Percentiles rank a stretch among this genome's conserved stretches.
Conservation (phyloP, 352 stramenopile genomes). For the Phytophthora chlamydospora region DNA sequence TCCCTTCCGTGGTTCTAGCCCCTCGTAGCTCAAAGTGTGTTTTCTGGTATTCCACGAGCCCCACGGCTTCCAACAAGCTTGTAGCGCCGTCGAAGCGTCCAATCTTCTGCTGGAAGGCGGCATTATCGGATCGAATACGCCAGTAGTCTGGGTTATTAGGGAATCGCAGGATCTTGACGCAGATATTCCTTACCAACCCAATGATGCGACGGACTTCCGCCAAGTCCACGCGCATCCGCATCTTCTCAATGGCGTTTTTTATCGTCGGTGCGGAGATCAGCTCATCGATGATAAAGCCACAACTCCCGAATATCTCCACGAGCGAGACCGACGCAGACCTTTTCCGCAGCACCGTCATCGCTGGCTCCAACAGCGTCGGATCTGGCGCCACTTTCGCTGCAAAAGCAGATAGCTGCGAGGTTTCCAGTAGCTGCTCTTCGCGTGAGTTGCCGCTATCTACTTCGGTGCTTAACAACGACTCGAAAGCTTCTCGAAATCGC, state of each 20-base stretch:
- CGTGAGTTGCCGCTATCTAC: not conserved
- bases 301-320: conserved; percentile 63
- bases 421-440: conserved; percentile 33
- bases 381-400: conserved; percentile 49
- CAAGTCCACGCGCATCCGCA: conserved; percentile 57
- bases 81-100: conserved; percentile 66
- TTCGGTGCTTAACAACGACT: conserved; percentile 41
- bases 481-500: conserved; percentile 68
- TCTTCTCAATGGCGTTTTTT: conserved; percentile 57
- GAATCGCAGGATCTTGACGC: conserved; percentile 71
- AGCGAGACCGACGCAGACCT: conserved; percentile 58
- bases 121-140: conserved; percentile 59
- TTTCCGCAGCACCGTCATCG: conserved; percentile 48
- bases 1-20: conserved; percentile 45
- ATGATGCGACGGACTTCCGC: conserved; percentile 63
- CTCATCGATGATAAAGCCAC: conserved; percentile 75
- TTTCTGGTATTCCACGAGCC: conserved; percentile 62
- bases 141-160: conserved; percentile 80
- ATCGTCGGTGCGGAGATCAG: conserved; percentile 59
- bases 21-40: conserved; percentile 64
- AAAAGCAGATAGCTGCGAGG: conserved; percentile 54
- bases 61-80: conserved; percentile 57
- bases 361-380: conserved; percentile 44
- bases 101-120: conserved; percentile 67
- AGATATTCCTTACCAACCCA: conserved; percentile 54